Conservation (phyloP, 805 yeast species). For the Debaryomyces maramus region DNA sequence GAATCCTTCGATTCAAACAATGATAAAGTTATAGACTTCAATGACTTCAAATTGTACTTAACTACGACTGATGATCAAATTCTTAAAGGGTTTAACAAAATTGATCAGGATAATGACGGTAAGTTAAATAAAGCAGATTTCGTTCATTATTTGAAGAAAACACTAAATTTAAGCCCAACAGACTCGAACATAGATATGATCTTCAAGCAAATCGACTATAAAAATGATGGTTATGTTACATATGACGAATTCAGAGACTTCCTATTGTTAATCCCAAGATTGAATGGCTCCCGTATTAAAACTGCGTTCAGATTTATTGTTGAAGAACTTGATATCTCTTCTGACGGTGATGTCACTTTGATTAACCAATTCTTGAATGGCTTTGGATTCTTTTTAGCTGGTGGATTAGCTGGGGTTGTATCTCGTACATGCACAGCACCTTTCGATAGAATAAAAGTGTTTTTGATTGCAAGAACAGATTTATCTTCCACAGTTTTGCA, state of each 20-base stretch:
- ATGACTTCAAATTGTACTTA: conserved; percentile 66
- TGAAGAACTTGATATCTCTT: conserved; percentile 75
- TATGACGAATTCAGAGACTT: conserved; percentile 87
- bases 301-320: conserved; percentile 81
- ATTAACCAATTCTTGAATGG: conserved; percentile 79
- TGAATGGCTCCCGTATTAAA: conserved; percentile 70
- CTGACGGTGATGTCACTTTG: conserved; percentile 91
- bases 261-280: conserved; percentile 77
- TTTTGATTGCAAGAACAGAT: conserved; percentile 87
- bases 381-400: conserved; percentile 88
- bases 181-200: conserved; percentile 53
- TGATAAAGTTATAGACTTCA: conserved; percentile 59
- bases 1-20: conserved; percentile 57
- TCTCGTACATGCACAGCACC: conserved; percentile 98
- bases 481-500: conserved; percentile 67
- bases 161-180: conserved; percentile 54
- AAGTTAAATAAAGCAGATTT: conserved; percentile 65
- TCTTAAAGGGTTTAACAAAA: conserved; percentile 60
- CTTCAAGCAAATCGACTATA: conserved; percentile 54
- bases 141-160: conserved; percentile 55
- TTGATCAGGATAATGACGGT: conserved; percentile 77
- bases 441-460: conserved; percentile 91
- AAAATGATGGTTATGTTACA: conserved; percentile 66
- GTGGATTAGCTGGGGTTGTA: conserved; percentile 93
- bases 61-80: conserved; percentile 70